Conservation (phyloP, 306 rosid species). For the Citrullus colocynthis region DNA sequence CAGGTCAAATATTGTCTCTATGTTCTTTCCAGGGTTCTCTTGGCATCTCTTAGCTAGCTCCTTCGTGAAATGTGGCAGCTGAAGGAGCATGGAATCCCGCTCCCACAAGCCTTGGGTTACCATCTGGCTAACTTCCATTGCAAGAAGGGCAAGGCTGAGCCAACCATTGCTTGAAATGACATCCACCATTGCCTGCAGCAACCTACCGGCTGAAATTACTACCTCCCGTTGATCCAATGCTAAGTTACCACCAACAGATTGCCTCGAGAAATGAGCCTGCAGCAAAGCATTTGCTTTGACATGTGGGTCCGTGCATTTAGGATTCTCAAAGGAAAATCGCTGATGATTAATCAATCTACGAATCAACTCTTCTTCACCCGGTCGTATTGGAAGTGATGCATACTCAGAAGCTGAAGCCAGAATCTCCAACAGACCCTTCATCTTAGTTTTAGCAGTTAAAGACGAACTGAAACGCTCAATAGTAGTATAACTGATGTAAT, state of each 20-base stretch:
- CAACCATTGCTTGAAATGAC: constrained; percentile 90
- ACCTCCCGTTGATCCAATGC: constrained; percentile 79
- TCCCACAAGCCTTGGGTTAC: constrained; percentile 93
- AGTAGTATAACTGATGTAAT: constrained; percentile 74
- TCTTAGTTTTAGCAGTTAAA: constrained; percentile 63
- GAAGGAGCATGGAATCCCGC: constrained; percentile 81
- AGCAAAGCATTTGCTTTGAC: constrained; percentile 79
- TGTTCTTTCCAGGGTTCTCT: constrained; percentile 52
- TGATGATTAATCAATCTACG: constrained; percentile 81
- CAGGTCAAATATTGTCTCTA: constrained; percentile 79
- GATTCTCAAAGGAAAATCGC: constrained; percentile 72
- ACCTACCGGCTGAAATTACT: constrained; percentile 64
- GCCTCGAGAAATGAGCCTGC: constrained; percentile 93
- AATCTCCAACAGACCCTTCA: constrained; percentile 87
- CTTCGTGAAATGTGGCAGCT: constrained; percentile 86
- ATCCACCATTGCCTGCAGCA: constrained; percentile 93
- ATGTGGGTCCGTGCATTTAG: constrained; percentile 72
- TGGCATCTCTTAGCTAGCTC: constrained; percentile 74
- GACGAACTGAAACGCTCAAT: constrained; percentile 83
- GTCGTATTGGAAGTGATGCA: constrained; percentile 73
- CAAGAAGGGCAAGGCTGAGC: constrained; percentile 69
- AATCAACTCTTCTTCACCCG: constrained; percentile 82
- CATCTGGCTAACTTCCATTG: constrained; percentile 97
- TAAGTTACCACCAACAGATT: constrained; percentile 64
- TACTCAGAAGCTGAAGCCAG: constrained; percentile 84